Evolutionary conservation across 2,329 filamentous ascomycete genomes (phyloP).

Genomic region (Xylariales sp.): DNA sequence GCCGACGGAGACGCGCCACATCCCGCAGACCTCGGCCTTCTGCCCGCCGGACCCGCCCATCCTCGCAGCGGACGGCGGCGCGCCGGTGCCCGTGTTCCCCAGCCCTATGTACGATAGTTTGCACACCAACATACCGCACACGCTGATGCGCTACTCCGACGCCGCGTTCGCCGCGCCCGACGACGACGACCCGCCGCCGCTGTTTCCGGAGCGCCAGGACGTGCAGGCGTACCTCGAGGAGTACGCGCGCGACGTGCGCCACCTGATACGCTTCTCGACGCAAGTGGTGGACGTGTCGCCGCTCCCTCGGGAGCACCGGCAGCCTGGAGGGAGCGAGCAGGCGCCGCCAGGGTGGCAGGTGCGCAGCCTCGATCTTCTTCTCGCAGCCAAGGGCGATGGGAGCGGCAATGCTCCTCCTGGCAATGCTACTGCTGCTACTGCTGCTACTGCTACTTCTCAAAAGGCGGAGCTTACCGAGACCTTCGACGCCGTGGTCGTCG

Average conservation of each 20-base stretch:
- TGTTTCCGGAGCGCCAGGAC: constrained; percentile 69
- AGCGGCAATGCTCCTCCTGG: no score
- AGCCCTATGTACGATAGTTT: constrained; percentile 79
- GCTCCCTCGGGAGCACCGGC: constrained; percentile 6
- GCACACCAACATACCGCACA: constrained; percentile 82
- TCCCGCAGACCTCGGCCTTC: constrained; percentile 68
- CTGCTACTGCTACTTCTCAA: no score
- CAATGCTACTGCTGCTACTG: no score
- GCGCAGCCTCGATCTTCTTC: constrained; percentile 45
- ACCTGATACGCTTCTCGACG: constrained; percentile 65
- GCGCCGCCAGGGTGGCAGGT: no score
- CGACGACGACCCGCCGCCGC: no score
- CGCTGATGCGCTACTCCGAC: constrained; percentile 77
- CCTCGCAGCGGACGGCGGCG: constrained; percentile 13
- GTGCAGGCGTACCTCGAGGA: constrained; percentile 70
- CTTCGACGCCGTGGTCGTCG: constrained; percentile 74
- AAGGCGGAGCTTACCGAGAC: constrained; percentile 32
- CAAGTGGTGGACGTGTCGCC: constrained; percentile 55
- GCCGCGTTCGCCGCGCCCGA: constrained; percentile 57
- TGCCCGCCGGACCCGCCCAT: constrained; percentile 60
- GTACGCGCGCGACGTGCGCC: constrained; percentile 65
- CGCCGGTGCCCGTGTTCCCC: constrained; percentile 55
- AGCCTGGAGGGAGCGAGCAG: constrained; percentile 11
- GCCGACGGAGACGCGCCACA: constrained; percentile 36
- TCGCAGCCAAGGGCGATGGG: no score